These are phyloP conservation scores for Xerocomus amazonicus DNA, from an alignment of 1,284 basidiomycete species.

Conservation along the genomic window DNA sequence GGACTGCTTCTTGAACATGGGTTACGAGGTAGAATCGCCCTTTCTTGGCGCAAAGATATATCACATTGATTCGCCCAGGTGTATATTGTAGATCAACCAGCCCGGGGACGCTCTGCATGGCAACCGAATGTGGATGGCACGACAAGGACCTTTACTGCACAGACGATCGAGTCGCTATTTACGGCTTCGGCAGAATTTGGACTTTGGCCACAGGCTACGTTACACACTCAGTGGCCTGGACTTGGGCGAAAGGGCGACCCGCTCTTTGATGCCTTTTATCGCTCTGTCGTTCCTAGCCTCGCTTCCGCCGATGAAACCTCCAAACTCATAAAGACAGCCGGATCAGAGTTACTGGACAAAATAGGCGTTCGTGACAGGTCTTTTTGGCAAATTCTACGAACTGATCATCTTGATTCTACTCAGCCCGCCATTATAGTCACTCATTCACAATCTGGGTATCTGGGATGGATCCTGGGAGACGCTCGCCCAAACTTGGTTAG, in stretches of 20 bases:
- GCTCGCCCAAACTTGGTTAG: constrained; percentile 41
- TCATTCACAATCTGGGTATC: constrained; percentile 46
- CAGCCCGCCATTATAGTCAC: constrained; percentile 45
- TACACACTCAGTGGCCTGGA: constrained; percentile 53
- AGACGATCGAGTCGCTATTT: constrained; percentile 39
- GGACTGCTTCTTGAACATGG: constrained; percentile 45
- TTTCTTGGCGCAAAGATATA: not conserved
- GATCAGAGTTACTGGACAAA: constrained; percentile 28
- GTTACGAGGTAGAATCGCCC: constrained; percentile 40
- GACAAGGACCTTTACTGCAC: constrained; percentile 31
- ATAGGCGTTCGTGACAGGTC: constrained; percentile 26
- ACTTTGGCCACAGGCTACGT: constrained; percentile 44
- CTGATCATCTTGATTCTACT: constrained; percentile 2
- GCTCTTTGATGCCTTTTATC: constrained; percentile 44
- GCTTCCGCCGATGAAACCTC: constrained; percentile 25
- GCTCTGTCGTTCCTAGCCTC: constrained; percentile 33
- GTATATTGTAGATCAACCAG: constrained; percentile 50
- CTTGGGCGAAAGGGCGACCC: constrained; percentile 44
- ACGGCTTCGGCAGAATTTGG: constrained; percentile 40
- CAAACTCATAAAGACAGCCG: constrained; percentile 28
- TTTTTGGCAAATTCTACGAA: not conserved
- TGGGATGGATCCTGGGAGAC: constrained; percentile 49
- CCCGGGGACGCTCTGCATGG: constrained; percentile 47
- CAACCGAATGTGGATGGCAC: constrained; percentile 40
- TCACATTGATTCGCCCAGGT: constrained; percentile 31